Percentiles rank a stretch among this genome's conserved stretches.
phyloP scores from a whole-genome alignment of 306 rosid genomes.

The Ceratonia siliqua region DNA sequence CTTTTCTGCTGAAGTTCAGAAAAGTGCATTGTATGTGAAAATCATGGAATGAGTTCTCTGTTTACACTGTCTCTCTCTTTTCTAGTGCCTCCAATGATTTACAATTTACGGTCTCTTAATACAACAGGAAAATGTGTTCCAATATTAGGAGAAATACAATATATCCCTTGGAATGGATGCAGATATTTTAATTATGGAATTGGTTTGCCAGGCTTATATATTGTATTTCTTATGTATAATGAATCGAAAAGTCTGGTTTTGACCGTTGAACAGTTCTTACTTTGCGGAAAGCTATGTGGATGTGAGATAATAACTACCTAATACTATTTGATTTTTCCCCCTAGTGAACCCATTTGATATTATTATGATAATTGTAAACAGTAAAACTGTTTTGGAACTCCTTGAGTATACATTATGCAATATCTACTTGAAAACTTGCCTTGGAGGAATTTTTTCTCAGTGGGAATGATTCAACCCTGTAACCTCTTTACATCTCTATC shows the following conservation, averaged over 20 bases:
- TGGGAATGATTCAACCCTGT: slow-evolving; percentile 21
- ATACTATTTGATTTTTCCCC: not conserved
- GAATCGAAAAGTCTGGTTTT: not conserved
- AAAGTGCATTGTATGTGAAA: slow-evolving; percentile 17
- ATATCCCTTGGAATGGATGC: slow-evolving; percentile 5
- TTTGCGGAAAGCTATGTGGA: not conserved
- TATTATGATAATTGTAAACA: not conserved
- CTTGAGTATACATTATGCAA: slow-evolving; percentile 19
- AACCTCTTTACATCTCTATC: not conserved
- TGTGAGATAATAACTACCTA: not conserved
- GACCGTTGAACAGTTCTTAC: not conserved
- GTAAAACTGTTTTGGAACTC: slow-evolving; percentile 24
- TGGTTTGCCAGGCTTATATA: slow-evolving; percentile 6
- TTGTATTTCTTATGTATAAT: not conserved
- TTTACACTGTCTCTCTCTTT: not conserved
- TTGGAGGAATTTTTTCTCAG: slow-evolving; percentile 15
- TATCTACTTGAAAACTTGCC: slow-evolving; percentile 13
- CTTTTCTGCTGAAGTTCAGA: not conserved
- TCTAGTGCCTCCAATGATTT: not conserved
- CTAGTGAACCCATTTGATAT: not conserved
- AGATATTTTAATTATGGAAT: not conserved
- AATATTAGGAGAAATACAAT: not conserved
- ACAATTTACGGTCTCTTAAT: not conserved
- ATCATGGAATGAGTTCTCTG: not conserved
- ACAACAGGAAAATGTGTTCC: slow-evolving; percentile 10